Base-by-base conservation (phyloP, 2,329 filamentous ascomycete species). In the Monilinia laxa region DNA sequence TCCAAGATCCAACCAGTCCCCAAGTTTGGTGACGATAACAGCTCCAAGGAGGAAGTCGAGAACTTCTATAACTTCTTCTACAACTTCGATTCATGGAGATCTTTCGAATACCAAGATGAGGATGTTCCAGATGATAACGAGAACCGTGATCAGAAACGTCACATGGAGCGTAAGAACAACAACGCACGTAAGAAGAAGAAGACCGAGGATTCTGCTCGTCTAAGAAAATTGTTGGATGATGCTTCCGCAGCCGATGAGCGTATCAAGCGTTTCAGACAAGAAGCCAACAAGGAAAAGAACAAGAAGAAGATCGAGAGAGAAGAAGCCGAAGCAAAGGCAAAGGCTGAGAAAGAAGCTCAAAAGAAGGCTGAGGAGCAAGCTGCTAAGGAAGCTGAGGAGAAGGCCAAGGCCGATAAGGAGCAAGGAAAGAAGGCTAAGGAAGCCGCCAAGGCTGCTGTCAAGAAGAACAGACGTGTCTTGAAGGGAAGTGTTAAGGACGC, bases 1-100 rank as follows among this genome's bases (percentile, higher is more conserved):
- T 96, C 91, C 79, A 95, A 93, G 80, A 84, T 80, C 69, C 91
- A 96, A 78, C 94, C 94, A 9, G 95, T 97, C 3, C 96, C 95
- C 7, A 81, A 85, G 74, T 88, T 99, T 67, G 95, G 95, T 70
- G 86, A 92, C 76, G 91, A 92, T 71, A 90, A 96, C 72, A 89
- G 91, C 76, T 87, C 87, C 74, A 91, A 93, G 80, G 91, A 96
- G 77, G 89, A 97, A 11, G 95, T 99, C 57, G 93, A 98, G 77
- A 83, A 84, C 64, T 99, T 99, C 80, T 99, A 99, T 87, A 97
- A 99, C 85, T 99, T 98, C 84, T 99, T 91, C 90, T 99, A 98
- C 85, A 96, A 94, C 85, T 96, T 99, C 75, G 95, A 99, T 85
- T 95, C 90, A 79, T 99, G 95, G 95, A 86, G 95, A 69, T 89